Evolutionary conservation across 2,329 filamentous ascomycete species (phyloP).

Genomic region (Ambrosiella xylebori): DNA sequence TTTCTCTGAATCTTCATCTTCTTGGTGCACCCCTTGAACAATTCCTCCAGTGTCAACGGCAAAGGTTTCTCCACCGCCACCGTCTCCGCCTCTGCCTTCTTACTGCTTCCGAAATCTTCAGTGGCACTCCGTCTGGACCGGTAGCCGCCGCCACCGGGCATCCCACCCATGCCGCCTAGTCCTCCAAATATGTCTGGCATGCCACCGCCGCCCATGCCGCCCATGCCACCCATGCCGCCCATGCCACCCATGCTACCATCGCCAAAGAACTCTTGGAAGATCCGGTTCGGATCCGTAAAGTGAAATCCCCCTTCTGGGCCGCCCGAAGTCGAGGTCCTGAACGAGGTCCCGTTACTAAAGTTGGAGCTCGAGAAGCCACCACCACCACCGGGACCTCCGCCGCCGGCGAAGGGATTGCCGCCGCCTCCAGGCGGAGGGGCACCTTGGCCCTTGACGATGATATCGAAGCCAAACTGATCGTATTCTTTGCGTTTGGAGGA

Average conservation of each 20-base stretch:
- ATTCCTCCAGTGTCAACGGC: slow-evolving; percentile 67
- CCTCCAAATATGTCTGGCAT: slow-evolving; percentile 18
- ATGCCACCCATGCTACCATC: slow-evolving; percentile 28
- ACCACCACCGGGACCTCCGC: slow-evolving; percentile 36
- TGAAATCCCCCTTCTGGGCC: slow-evolving; percentile 37
- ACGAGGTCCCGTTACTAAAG: slow-evolving; percentile 30
- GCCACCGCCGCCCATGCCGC: slow-evolving; percentile 24
- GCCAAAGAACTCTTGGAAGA: slow-evolving; percentile 68
- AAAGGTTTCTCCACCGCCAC: slow-evolving; percentile 78
- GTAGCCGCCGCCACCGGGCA: not conserved
- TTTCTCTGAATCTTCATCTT: slow-evolving; percentile 98
- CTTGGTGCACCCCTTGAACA: slow-evolving; percentile 76
- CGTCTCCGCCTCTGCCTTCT: slow-evolving; percentile 51
- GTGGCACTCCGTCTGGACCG: slow-evolving; percentile 2
- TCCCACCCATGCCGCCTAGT: slow-evolving; percentile 1
- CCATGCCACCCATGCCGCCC: slow-evolving; percentile 25
- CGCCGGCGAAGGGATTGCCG: slow-evolving; percentile 16
- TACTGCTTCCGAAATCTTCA: slow-evolving; percentile 2
- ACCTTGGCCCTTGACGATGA: slow-evolving; percentile 64
- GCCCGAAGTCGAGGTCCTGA: not conserved
- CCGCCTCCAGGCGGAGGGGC: slow-evolving; percentile 40
- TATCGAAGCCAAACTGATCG: slow-evolving; percentile 87
- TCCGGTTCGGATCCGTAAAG: slow-evolving; percentile 68
- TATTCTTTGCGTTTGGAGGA: slow-evolving; percentile 93
- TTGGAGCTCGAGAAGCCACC: slow-evolving; percentile 35